Conservation (phyloP, 345 rosid species). For the Populus deltoides region DNA sequence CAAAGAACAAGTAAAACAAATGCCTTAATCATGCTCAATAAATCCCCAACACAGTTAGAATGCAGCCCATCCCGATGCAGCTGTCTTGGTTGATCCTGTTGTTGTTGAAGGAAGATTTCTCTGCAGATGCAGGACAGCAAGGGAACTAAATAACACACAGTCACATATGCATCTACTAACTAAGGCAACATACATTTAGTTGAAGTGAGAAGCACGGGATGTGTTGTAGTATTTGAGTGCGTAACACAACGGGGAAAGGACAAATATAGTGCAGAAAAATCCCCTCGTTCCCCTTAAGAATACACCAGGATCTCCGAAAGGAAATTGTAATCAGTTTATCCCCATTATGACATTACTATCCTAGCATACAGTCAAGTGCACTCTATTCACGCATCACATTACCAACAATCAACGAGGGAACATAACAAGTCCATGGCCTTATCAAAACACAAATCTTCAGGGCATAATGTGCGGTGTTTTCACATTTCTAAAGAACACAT, state of each 20-base stretch:
- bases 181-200: neutral
- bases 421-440: neutral
- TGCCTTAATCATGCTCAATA: conserved; percentile 13
- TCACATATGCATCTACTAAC: neutral
- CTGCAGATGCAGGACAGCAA: conserved; percentile 42
- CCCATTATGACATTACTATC: neutral
- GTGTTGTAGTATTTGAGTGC: too few species aligned
- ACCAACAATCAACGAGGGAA: neutral
- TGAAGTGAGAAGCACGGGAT: neutral
- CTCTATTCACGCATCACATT: neutral
- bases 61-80: conserved; percentile 99
- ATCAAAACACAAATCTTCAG: neutral
- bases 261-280: neutral
- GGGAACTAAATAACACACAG: neutral
- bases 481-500: neutral
- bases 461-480: neutral
- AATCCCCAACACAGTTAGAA: conserved; percentile 43
- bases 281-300: neutral
- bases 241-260: neutral
- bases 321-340: neutral
- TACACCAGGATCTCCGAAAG: neutral
- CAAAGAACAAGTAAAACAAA: conserved; percentile 22
- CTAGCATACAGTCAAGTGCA: neutral
- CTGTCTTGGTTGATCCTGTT: conserved; percentile 50
- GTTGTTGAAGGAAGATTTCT: conserved; percentile 67